Conservation (phyloP, 257 asterid genomes). For the Solanum clarkiae region DNA sequence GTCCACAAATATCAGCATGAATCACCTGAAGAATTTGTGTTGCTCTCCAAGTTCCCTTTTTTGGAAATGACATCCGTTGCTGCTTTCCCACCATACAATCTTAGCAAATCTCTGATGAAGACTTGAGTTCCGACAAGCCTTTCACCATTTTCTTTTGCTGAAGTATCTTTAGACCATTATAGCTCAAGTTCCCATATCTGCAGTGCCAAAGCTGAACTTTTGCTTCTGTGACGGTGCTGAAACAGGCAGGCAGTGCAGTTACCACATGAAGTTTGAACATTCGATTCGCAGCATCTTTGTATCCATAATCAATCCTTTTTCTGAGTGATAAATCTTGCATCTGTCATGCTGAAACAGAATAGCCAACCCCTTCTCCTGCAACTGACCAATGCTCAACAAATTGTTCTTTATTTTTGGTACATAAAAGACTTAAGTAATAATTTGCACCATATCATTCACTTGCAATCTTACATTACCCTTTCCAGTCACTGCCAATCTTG, state of each 20-base stretch:
- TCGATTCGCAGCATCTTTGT: not conserved
- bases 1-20: not conserved
- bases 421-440: no score
- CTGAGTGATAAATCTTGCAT: not conserved
- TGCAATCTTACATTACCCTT: no score
- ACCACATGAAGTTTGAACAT: not conserved
- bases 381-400: no score
- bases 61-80: not conserved
- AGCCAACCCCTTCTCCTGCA: no score
- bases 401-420: no score
- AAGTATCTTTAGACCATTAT: not conserved
- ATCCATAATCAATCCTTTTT: not conserved
- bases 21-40: not conserved
- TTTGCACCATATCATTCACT: no score
- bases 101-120: not conserved
- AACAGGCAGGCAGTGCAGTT: not conserved
- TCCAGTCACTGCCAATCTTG: no score
- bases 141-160: not conserved
- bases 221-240: not conserved
- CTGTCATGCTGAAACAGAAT: no score
- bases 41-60: not conserved
- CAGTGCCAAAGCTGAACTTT: not conserved
- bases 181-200: not conserved
- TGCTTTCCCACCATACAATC: not conserved
- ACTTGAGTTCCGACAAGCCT: not conserved